These are phyloP conservation scores for Blastocystis sp. DNA, from an alignment of 352 stramenopile species.

Conservation along the genomic window DNA sequence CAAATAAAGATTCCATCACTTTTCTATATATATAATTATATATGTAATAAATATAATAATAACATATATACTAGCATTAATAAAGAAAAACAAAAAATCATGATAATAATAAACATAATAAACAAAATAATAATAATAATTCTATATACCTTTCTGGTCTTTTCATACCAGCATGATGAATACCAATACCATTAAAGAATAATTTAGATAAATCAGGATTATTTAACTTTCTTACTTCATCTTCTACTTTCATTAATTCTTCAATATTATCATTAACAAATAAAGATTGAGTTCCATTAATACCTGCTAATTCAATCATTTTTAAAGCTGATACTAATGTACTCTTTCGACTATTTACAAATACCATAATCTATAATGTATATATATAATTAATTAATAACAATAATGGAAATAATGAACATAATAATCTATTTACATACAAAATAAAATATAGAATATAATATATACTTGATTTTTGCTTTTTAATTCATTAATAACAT, in stretches of 20 bases:
- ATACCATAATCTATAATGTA: no score
- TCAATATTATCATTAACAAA: slow-evolving; percentile 35
- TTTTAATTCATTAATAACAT: slow-evolving; percentile 51
- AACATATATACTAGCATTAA: no score
- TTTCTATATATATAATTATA: slow-evolving; percentile 66
- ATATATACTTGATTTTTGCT: slow-evolving; percentile 63
- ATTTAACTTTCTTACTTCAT: slow-evolving; percentile 67
- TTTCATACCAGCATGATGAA: slow-evolving; percentile 94
- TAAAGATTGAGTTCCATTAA: slow-evolving; percentile 39
- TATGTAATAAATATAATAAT: no score
- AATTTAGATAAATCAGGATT: slow-evolving; percentile 81
- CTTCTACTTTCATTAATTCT: no score
- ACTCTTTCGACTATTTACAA: slow-evolving; percentile 94
- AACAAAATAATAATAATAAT: no score
- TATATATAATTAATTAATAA: no score
- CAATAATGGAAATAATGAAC: no score
- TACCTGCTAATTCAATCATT: slow-evolving; percentile 62
- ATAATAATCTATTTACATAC: no score
- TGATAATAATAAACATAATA: no score
- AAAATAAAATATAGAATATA: no score
- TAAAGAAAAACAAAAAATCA: slow-evolving; percentile 16
- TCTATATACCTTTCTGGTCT: no score
- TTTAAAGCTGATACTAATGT: slow-evolving; percentile 75
- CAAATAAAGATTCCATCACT: slow-evolving; percentile 87
- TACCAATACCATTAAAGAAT: slow-evolving; percentile 72